Base-by-base conservation (phyloP, 257 asterid species). In the Nicotiana otophora region DNA sequence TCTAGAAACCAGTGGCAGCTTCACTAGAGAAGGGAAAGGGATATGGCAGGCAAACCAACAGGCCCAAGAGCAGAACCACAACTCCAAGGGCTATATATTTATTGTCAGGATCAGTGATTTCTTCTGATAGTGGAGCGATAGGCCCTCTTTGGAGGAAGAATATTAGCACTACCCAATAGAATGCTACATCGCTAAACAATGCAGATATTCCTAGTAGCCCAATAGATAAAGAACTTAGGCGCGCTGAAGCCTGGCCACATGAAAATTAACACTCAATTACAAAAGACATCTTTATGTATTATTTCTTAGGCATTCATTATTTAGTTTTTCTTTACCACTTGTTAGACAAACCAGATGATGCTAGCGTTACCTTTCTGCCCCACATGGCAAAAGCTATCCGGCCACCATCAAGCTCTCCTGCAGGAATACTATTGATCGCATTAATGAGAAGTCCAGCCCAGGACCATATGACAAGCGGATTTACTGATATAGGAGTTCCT, bases 91-190 rank as follows among this genome's bases (percentile, higher is more conserved):
- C 91, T 54, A 85, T 76, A 78, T 90, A 91, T 57, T 80, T 90
- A 69, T 90, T 89, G 17, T 89, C 97, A 0, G 98, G 98, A 46
- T 92, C 95, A 0, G 92, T 88, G 57, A 96, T 87, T 89, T 96
- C 99, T 87, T 96, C 99, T 0, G 98, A 83, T 12, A 94, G 77
- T 6, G 99, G 99, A 9, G 97, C 93, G 34, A 96, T 91, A 20
- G 99, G 99, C 46, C 99, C 99, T 87, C 99, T 88, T 87, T 96
- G 99, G 86, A 96, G 83, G 88, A 96, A 91, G 93, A 93, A 96
- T 94, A 96, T 90, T 82, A 96, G 85, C 23, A 88, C 97, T 17
- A 89, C 97, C 99, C 99, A 96, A 68, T 94, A 96, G 84, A 96
- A 96, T 7, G 98, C 96, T 63, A 96, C 98, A 34, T 96, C 98